Percentiles rank a stretch among this genome's conserved stretches.
phyloP scores from a whole-genome alignment of 495 filamentous ascomycete species.

The Penicillium maclennaniae region DNA sequence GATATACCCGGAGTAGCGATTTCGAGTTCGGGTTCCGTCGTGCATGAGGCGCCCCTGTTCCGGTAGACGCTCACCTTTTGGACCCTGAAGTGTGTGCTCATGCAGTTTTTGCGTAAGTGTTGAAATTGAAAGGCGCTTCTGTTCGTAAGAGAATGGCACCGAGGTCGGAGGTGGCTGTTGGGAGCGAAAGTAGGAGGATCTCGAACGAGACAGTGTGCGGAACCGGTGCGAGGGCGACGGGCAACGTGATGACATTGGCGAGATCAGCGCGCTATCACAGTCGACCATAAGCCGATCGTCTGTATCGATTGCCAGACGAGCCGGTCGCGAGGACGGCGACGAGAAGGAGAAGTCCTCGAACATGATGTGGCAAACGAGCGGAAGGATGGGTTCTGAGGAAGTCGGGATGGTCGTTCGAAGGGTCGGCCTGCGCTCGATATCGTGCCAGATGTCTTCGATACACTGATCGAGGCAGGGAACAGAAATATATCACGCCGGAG shows the following conservation, averaged over 20 bases:
- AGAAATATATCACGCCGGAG: slow-evolving; percentile 2
- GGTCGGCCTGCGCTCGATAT: slow-evolving; percentile 10
- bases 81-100: slow-evolving; percentile 39
- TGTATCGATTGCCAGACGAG: slow-evolving; percentile 32
- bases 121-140: slow-evolving; percentile 41
- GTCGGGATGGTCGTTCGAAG: neutral
- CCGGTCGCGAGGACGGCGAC: slow-evolving; percentile 35
- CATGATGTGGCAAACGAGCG: slow-evolving; percentile 25
- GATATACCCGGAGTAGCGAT: slow-evolving; percentile 30
- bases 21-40: slow-evolving; percentile 4
- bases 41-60: slow-evolving; percentile 3
- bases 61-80: slow-evolving; percentile 6
- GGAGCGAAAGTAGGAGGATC: slow-evolving; percentile 35
- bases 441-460: slow-evolving; percentile 9
- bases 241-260: slow-evolving; percentile 45
- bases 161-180: slow-evolving; percentile 41
- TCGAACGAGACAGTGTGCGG: slow-evolving; percentile 31
- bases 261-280: slow-evolving; percentile 38
- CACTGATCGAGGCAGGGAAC: slow-evolving; percentile 2
- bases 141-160: slow-evolving; percentile 40
- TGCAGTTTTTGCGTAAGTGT: slow-evolving; percentile 45
- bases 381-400: neutral
- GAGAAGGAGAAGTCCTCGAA: slow-evolving; percentile 49
- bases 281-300: slow-evolving; percentile 41
- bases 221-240: slow-evolving; percentile 42